Percentiles rank a stretch among this genome's conserved stretches.
These are phyloP conservation scores for Dalbergia oliveri DNA, from an alignment of 306 rosid species.

Conservation along the genomic window DNA sequence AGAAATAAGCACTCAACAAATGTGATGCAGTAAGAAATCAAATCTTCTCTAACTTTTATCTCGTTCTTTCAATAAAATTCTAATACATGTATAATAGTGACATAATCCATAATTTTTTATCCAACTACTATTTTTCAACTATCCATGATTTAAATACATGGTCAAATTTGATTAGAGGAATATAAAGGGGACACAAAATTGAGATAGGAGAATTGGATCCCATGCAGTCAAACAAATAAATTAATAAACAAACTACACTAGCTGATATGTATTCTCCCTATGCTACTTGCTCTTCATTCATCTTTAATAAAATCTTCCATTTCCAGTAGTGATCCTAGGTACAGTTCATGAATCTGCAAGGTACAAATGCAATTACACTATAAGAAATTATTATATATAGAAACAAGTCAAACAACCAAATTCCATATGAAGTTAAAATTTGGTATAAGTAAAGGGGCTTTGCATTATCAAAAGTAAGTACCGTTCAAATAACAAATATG, in stretches of 20 bases:
- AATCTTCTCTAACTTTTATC: too few relatives aligned
- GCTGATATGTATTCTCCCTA: not conserved
- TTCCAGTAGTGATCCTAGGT: not conserved
- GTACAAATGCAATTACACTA: not conserved
- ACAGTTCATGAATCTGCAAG: not conserved
- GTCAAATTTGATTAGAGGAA: too few relatives aligned
- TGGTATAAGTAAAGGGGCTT: not conserved
- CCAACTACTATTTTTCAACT: too few relatives aligned
- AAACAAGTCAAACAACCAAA: not conserved
- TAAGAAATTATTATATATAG: not conserved
- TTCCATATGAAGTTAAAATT: not conserved
- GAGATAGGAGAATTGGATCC: too few relatives aligned
- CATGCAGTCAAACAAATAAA: constrained; percentile 5
- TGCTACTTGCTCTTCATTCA: not conserved
- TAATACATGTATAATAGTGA: too few relatives aligned
- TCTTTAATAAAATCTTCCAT: not conserved
- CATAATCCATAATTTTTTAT: too few relatives aligned
- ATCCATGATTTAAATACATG: too few relatives aligned
- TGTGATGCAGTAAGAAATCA: not conserved
- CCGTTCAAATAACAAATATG: not conserved
- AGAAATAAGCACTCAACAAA: not conserved
- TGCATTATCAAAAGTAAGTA: not conserved
- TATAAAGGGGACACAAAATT: too few relatives aligned
- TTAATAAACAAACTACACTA: constrained; percentile 1
- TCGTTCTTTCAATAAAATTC: too few relatives aligned